Evolutionary conservation across 768 basidiomycete species (phyloP).

Genomic region (Leucocoprinus birnbaumii): DNA sequence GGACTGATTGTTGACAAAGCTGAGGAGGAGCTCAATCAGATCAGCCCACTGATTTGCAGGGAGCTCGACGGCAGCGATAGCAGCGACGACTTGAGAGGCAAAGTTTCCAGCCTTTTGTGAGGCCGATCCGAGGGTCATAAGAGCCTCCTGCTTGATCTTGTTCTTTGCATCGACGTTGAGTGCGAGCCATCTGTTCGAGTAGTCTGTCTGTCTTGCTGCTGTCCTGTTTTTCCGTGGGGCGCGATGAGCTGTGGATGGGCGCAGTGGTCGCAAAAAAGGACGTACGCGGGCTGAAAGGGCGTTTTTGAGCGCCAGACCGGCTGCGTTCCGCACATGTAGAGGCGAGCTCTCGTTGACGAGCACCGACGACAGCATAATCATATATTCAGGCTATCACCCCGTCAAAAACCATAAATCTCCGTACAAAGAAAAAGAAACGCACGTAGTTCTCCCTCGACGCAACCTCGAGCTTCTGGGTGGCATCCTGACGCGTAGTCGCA

Average conservation of each 20-base stretch:
- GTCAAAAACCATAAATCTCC: slow-evolving; percentile 13
- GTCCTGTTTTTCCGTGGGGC: slow-evolving; percentile 48
- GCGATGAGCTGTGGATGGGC: slow-evolving; percentile 3
- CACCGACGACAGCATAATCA: slow-evolving; percentile 85
- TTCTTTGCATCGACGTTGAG: slow-evolving; percentile 62
- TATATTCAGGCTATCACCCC: slow-evolving; percentile 76
- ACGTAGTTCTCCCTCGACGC: slow-evolving; percentile 91
- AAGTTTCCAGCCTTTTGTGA: slow-evolving; percentile 75
- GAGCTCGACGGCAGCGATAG: slow-evolving; percentile 92
- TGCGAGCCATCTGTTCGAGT: slow-evolving; percentile 79
- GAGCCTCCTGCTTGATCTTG: slow-evolving; percentile 87
- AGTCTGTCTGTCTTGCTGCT: slow-evolving; percentile 68
- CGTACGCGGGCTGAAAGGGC: slow-evolving; percentile 86
- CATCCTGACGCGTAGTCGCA: slow-evolving; percentile 86
- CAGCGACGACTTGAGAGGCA: slow-evolving; percentile 91
- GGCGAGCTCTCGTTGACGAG: slow-evolving; percentile 73
- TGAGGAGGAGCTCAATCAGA: slow-evolving; percentile 83
- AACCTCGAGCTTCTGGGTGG: slow-evolving; percentile 84
- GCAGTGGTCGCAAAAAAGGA: slow-evolving; percentile 21
- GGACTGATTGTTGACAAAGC: slow-evolving; percentile 74
- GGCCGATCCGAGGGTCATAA: slow-evolving; percentile 77
- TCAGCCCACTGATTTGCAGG: slow-evolving; percentile 87
- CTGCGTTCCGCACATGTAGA: slow-evolving; percentile 86
- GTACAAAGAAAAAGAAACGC: slow-evolving; percentile 32
- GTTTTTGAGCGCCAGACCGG: slow-evolving; percentile 96